phyloP scores from a whole-genome alignment of 2,329 filamentous ascomycete genomes.

The Lachnellula subtilissima region DNA sequence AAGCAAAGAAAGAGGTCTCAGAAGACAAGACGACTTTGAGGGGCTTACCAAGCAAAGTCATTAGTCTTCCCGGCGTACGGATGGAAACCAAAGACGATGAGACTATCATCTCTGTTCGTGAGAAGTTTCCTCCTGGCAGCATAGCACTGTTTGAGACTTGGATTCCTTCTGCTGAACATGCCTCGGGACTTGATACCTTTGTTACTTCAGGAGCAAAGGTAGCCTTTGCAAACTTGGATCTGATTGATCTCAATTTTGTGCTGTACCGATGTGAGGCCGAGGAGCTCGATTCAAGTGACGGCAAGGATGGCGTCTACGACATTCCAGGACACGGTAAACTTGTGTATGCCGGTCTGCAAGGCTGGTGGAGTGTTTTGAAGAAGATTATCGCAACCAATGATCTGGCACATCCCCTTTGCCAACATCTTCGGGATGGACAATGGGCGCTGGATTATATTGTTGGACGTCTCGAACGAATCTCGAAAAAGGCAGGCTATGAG shows the following conservation, averaged over 20 bases:
- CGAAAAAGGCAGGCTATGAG: conserved; percentile 56
- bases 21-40: conserved; percentile 67
- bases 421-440: conserved; percentile 84
- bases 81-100: conserved; percentile 69
- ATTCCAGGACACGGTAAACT: conserved; percentile 80
- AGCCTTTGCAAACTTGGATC: conserved; percentile 68
- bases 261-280: conserved; percentile 90
- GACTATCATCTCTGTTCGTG: conserved; percentile 73
- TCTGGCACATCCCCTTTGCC: conserved; percentile 86
- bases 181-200: conserved; percentile 76
- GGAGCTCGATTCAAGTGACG: conserved; percentile 72
- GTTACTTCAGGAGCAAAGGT: conserved; percentile 75
- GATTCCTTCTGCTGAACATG: conserved; percentile 83
- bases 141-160: conserved; percentile 95
- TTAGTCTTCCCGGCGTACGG: conserved; percentile 67
- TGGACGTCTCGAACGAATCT: conserved; percentile 69
- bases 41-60: conserved; percentile 79
- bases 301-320: conserved; percentile 80
- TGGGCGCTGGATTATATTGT: conserved; percentile 91
- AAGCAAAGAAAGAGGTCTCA: conserved; percentile 59
- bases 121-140: conserved; percentile 85
- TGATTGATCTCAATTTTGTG: conserved; percentile 85
- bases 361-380: conserved; percentile 92
- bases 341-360: conserved; percentile 94
- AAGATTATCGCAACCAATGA: conserved; percentile 84